Conservation (phyloP, 768 basidiomycete genomes). For the Naganishia antarctica region DNA sequence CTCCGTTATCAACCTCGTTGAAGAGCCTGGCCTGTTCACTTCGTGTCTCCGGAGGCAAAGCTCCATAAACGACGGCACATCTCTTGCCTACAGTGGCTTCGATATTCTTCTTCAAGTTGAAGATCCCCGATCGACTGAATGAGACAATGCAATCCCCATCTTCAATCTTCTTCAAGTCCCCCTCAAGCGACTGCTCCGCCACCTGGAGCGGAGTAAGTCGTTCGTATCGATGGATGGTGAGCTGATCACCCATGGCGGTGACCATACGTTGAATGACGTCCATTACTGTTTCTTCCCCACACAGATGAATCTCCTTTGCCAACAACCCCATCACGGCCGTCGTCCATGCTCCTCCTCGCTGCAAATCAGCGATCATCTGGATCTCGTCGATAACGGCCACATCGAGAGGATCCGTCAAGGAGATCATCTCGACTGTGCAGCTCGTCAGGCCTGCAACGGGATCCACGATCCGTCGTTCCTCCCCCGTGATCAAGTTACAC, state of each 20-base stretch:
- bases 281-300: constrained; percentile 89
- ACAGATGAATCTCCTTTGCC: constrained; percentile 83
- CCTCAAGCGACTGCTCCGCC: constrained; percentile 61
- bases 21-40: constrained; percentile 88
- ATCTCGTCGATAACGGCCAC: constrained; percentile 96
- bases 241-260: constrained; percentile 72
- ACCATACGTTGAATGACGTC: constrained; percentile 64
- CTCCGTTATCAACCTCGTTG: constrained; percentile 75
- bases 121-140: constrained; percentile 72
- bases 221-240: constrained; percentile 74
- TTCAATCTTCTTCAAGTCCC: constrained; percentile 60
- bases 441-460: constrained; percentile 59
- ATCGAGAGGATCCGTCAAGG: constrained; percentile 53
- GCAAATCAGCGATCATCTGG: constrained; percentile 79
- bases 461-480: constrained; percentile 71
- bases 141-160: constrained; percentile 88
- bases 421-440: constrained; percentile 92
- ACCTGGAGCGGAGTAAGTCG: constrained; percentile 79
- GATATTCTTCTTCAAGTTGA: constrained; percentile 65
- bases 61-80: constrained; percentile 90
- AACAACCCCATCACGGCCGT: constrained; percentile 67
- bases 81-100: constrained; percentile 67
- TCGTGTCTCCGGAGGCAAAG: constrained; percentile 81
- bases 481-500: constrained; percentile 89
- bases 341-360: constrained; percentile 79